Percentiles rank a stretch among this genome's conserved stretches.
These are phyloP conservation scores for Suhomyces wounanorum DNA, from an alignment of 1,139 yeast species.

Conservation along the genomic window DNA sequence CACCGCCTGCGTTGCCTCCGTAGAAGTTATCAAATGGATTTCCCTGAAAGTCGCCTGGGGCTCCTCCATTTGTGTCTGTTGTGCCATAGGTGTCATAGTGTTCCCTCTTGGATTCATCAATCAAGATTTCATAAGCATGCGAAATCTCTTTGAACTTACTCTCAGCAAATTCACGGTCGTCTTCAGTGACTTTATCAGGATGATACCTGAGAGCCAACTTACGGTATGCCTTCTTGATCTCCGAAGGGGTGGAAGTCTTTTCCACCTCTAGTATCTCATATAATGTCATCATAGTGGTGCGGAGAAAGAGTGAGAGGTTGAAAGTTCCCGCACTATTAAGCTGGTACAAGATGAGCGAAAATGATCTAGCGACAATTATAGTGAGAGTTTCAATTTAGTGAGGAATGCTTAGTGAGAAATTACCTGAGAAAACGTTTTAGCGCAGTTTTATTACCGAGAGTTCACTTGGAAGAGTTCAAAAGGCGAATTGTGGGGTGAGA, in stretches of 20 bases:
- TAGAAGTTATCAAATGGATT: conserved; percentile 48
- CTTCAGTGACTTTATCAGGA: conserved; percentile 78
- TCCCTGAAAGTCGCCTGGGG: conserved; percentile 25
- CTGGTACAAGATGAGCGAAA: background rate
- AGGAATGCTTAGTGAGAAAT: background rate
- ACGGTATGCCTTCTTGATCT: conserved; percentile 77
- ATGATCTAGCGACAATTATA: background rate
- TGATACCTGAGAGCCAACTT: conserved; percentile 72
- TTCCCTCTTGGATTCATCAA: conserved; percentile 59
- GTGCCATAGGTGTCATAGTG: conserved; percentile 62
- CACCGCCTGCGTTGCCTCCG: conserved; percentile 31
- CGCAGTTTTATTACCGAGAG: too few relatives aligned
- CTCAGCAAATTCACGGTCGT: conserved; percentile 67
- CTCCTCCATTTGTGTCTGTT: conserved; percentile 28
- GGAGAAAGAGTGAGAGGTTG: conserved; percentile 1
- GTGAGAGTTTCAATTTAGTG: background rate
- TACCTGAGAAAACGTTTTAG: too few relatives aligned
- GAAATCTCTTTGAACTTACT: conserved; percentile 71
- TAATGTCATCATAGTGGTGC: conserved; percentile 19
- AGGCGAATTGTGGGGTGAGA: too few relatives aligned
- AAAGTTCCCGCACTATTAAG: background rate
- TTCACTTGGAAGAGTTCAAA: too few relatives aligned
- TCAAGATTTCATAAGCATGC: conserved; percentile 74
- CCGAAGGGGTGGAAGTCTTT: conserved; percentile 59
- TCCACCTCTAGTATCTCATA: conserved; percentile 73